These are phyloP conservation scores for Prunella vulgaris DNA, from an alignment of 257 asterid species.

Conservation along the genomic window DNA sequence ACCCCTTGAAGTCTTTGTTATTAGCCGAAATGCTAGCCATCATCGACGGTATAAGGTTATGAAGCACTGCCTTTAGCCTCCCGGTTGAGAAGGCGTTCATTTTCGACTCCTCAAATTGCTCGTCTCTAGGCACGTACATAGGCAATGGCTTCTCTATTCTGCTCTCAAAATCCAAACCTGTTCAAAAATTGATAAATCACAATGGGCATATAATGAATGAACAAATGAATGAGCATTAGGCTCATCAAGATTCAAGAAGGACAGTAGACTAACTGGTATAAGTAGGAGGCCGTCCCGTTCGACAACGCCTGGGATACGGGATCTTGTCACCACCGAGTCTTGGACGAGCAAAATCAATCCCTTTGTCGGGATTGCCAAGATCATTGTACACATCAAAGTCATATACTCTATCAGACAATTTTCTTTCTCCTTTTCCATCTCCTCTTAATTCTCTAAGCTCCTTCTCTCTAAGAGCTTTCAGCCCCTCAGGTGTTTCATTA, in stretches of 20 bases:
- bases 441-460: slow-evolving; percentile 83
- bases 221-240: background rate
- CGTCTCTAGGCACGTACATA: slow-evolving; percentile 91
- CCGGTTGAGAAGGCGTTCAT: slow-evolving; percentile 77
- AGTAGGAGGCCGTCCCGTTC: slow-evolving; percentile 73
- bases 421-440: slow-evolving; percentile 71
- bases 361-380: slow-evolving; percentile 92
- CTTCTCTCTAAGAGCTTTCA: slow-evolving; percentile 62
- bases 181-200: slow-evolving; percentile 1
- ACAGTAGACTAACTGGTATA: slow-evolving; percentile 53
- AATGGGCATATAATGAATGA: too few species aligned
- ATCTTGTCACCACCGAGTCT: slow-evolving; percentile 59
- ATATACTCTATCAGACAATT: slow-evolving; percentile 71
- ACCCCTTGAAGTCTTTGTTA: slow-evolving; percentile 79
- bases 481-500: slow-evolving; percentile 80
- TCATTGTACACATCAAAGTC: slow-evolving; percentile 85
- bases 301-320: slow-evolving; percentile 90
- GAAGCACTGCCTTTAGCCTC: slow-evolving; percentile 84
- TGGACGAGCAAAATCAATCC: slow-evolving; percentile 80
- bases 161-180: slow-evolving; percentile 72
- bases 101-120: slow-evolving; percentile 91
- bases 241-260: background rate
- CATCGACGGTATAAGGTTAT: slow-evolving; percentile 67
- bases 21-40: slow-evolving; percentile 77
- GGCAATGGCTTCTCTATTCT: slow-evolving; percentile 96